phyloP scores from a whole-genome alignment of 495 filamentous ascomycete species.

The Paragyromitra xinjiangensis region DNA sequence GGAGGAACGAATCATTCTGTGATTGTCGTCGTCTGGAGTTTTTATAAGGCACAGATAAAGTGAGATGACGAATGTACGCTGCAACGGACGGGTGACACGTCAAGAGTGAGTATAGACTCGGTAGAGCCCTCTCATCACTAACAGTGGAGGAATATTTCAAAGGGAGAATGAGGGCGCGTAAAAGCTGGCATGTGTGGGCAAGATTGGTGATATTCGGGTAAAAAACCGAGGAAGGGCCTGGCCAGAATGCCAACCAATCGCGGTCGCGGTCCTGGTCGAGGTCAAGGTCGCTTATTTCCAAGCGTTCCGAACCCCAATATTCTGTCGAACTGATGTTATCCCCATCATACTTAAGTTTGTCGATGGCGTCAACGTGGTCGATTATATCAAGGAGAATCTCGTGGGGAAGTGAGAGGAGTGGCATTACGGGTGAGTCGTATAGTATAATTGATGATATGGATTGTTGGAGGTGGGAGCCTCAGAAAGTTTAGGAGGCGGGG shows the following conservation, averaged over 20 bases:
- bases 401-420: constrained; percentile 12
- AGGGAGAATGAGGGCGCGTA: background rate
- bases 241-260: background rate
- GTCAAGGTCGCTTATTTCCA: background rate
- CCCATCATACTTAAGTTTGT: background rate
- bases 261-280: background rate
- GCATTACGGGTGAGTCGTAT: background rate
- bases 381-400: constrained; percentile 12
- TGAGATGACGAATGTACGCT: constrained; percentile 2
- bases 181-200: constrained; percentile 7
- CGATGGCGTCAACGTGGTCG: background rate
- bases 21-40: background rate
- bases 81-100: background rate
- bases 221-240: background rate
- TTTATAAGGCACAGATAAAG: background rate
- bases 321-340: background rate
- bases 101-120: background rate
- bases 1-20: background rate
- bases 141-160: background rate
- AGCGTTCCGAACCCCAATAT: background rate
- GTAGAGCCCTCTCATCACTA: background rate
- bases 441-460: background rate
- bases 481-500: background rate
- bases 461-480: background rate
- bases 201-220: background rate